phyloP scores from a whole-genome alignment of 768 basidiomycete genomes.

The Mycena alexandri region DNA sequence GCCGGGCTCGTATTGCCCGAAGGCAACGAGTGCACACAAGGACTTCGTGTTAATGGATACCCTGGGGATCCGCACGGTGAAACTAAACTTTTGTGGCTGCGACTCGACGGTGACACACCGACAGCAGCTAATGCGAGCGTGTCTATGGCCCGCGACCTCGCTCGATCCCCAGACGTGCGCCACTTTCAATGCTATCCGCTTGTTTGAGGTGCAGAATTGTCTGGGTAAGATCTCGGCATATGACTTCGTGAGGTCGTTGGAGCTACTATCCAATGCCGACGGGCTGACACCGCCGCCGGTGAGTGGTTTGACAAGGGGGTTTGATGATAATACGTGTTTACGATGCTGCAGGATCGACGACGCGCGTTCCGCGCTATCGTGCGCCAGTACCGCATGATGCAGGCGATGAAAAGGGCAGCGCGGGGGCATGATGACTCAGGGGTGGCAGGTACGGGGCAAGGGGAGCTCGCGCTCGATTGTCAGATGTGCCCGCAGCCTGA shows the following conservation, averaged over 20 bases:
- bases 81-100: constrained; percentile 1
- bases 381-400: constrained; percentile 8
- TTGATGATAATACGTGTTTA: no score
- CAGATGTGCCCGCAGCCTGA: constrained; percentile 21
- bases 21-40: not conserved
- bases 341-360: constrained; percentile 20
- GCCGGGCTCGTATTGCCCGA: not conserved
- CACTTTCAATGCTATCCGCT: not conserved
- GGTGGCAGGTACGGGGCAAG: not conserved
- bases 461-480: constrained; percentile 23
- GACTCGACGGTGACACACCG: not conserved
- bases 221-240: not conserved
- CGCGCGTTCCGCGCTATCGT: not conserved
- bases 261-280: no score
- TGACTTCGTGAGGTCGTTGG: constrained; percentile 4
- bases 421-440: not conserved
- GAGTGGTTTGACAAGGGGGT: no score
- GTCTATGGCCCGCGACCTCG: not conserved
- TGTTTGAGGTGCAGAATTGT: constrained; percentile 3
- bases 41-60: not conserved
- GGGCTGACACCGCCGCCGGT: not conserved
- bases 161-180: constrained; percentile 3
- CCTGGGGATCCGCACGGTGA: not conserved
- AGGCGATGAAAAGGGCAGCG: constrained; percentile 21
- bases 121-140: constrained; percentile 1